Evolutionary conservation across 805 yeast genomes (phyloP).

Genomic region (Cyberlindnera petersonii): DNA sequence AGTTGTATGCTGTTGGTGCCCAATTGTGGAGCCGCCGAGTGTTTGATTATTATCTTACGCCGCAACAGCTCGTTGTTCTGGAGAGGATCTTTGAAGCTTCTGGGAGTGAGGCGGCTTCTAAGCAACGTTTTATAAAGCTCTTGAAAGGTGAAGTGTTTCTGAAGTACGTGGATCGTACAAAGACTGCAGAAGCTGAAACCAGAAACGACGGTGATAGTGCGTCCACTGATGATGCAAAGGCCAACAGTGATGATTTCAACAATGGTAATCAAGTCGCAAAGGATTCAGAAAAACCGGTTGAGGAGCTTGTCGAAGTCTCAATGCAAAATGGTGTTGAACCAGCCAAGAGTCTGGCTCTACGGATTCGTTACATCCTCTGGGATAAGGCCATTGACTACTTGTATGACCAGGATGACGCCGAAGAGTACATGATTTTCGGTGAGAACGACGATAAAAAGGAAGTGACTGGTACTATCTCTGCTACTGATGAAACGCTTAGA

Average conservation of each 20-base stretch:
- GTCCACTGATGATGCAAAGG: conserved; percentile 2
- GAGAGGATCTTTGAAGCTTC: conserved; percentile 39
- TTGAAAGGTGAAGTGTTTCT: conserved; percentile 32
- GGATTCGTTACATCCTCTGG: conserved; percentile 64
- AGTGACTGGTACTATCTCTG: neutral
- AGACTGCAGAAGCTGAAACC: conserved; percentile 2
- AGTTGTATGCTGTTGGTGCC: conserved; percentile 23
- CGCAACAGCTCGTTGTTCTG: conserved; percentile 52
- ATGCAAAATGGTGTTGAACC: conserved; percentile 41
- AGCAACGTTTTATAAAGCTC: conserved; percentile 41
- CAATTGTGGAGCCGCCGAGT: conserved; percentile 31
- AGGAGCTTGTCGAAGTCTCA: conserved; percentile 35
- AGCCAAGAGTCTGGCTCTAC: conserved; percentile 56
- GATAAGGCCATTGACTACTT: conserved; percentile 60
- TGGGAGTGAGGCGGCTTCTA: conserved; percentile 19
- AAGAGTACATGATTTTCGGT: conserved; percentile 23
- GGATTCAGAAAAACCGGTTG: conserved; percentile 35
- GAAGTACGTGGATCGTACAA: conserved; percentile 19
- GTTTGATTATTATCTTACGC: conserved; percentile 47
- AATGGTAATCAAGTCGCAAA: conserved; percentile 9
- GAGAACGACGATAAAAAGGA: conserved; percentile 12
- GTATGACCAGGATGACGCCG: conserved; percentile 24
- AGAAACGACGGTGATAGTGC: conserved; percentile 5
- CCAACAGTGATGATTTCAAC: neutral
- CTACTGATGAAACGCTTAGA: conserved; percentile 19